Conservation (phyloP, 1,139 yeast species). For the Diutina sp. region DNA sequence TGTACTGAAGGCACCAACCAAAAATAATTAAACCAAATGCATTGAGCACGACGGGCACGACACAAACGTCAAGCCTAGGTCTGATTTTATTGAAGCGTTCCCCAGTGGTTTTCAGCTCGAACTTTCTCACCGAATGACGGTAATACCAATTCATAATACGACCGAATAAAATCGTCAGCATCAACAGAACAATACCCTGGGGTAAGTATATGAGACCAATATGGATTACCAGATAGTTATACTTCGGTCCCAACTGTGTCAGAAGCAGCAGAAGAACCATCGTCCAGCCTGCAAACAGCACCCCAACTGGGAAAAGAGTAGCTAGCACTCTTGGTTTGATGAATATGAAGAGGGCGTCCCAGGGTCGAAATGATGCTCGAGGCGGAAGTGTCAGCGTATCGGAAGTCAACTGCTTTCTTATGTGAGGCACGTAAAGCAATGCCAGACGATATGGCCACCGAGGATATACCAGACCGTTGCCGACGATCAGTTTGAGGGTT, state of each 20-base stretch:
- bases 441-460: conserved; percentile 12
- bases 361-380: conserved; percentile 11
- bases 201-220: conserved; percentile 28
- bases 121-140: conserved; percentile 10
- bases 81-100: conserved; percentile 17
- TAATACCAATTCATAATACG: conserved; percentile 18
- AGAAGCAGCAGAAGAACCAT: conserved; percentile 21
- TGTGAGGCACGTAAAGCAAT: conserved; percentile 13
- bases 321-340: conserved; percentile 12
- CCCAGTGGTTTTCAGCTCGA: conserved; percentile 3
- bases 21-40: conserved; percentile 34
- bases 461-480: conserved; percentile 29
- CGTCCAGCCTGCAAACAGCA: conserved; percentile 27
- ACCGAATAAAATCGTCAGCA: conserved; percentile 20
- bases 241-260: conserved; percentile 17
- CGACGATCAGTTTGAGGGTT: conserved; percentile 55
- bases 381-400: conserved; percentile 15
- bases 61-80: conserved; percentile 16
- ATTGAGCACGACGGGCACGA: conserved; percentile 17
- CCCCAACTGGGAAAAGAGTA: conserved; percentile 18
- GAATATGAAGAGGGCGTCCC: conserved; percentile 19
- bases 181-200: conserved; percentile 21
- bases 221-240: conserved; percentile 20
- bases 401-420: conserved; percentile 14
- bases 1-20: conserved; percentile 57